Percentiles rank a stretch among this genome's conserved stretches.
These are phyloP conservation scores for Microbotryum scabiosae DNA, from an alignment of 1,284 basidiomycete genomes.

Conservation along the genomic window DNA sequence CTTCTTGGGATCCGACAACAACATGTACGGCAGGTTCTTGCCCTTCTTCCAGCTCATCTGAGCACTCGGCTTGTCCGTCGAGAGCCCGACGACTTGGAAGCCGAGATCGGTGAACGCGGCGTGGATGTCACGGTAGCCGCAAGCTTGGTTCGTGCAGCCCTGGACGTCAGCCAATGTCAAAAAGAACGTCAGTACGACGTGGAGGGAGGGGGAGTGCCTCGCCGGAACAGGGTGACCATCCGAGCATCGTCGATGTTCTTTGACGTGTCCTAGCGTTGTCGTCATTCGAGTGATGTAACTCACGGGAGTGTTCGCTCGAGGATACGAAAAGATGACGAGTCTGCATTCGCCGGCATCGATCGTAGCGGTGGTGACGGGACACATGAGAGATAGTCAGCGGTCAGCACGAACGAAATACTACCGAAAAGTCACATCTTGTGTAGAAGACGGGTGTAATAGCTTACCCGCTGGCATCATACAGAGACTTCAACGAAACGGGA, in stretches of 20 bases:
- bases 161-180: not conserved
- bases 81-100: constrained; percentile 77
- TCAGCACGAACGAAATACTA: not conserved
- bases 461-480: constrained; percentile 62
- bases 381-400: not conserved
- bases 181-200: not conserved
- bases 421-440: no score
- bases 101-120: constrained; percentile 59
- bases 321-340: constrained; percentile 65
- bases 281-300: not conserved
- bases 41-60: constrained; percentile 51
- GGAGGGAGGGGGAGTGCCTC: not conserved
- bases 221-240: not conserved
- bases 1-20: constrained; percentile 79
- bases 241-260: not conserved
- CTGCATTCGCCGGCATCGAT: constrained; percentile 44
- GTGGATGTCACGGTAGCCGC: constrained; percentile 74
- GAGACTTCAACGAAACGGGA: constrained; percentile 36
- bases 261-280: not conserved
- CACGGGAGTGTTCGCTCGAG: constrained; percentile 45
- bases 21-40: constrained; percentile 72
- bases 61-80: constrained; percentile 66
- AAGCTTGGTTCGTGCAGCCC: constrained; percentile 77
- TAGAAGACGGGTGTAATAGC: constrained; percentile 42
- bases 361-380: not conserved